phyloP scores from a whole-genome alignment of 768 basidiomycete species.

The Boletus rubroflammeus region DNA sequence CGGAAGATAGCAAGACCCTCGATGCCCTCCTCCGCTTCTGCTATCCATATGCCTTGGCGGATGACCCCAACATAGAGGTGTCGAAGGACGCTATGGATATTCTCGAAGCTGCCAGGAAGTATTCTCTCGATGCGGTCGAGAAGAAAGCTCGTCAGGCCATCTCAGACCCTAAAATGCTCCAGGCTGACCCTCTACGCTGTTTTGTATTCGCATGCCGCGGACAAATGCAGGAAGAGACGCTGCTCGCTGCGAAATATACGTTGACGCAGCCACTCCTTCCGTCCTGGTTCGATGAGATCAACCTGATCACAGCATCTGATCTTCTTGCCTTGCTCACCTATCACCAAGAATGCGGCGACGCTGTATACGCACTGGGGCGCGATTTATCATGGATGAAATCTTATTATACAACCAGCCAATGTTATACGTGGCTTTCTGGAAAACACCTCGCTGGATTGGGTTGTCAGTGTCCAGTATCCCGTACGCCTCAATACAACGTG shows the following conservation, averaged over 20 bases:
- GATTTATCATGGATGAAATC: slow-evolving; percentile 15
- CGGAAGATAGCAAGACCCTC: not conserved
- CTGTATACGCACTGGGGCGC: not conserved
- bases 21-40: not conserved
- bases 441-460: too few species aligned
- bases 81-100: slow-evolving; percentile 6
- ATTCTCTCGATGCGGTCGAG: slow-evolving; percentile 14
- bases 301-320: slow-evolving; percentile 23
- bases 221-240: slow-evolving; percentile 20
- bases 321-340: slow-evolving; percentile 26
- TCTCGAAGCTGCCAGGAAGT: slow-evolving; percentile 17
- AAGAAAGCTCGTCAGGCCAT: slow-evolving; percentile 17
- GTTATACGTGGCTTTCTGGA: too few species aligned
- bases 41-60: not conserved
- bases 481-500: not conserved
- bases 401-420: too few species aligned
- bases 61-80: not conserved
- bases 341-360: slow-evolving; percentile 14
- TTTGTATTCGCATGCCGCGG: slow-evolving; percentile 30
- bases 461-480: not conserved
- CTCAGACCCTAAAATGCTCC: slow-evolving; percentile 14
- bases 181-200: slow-evolving; percentile 24
- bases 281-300: slow-evolving; percentile 25
- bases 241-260: slow-evolving; percentile 28
- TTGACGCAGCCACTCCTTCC: slow-evolving; percentile 27